These are phyloP conservation scores for Cercospora berteroae DNA, from an alignment of 2,329 filamentous ascomycete species.

Conservation along the genomic window DNA sequence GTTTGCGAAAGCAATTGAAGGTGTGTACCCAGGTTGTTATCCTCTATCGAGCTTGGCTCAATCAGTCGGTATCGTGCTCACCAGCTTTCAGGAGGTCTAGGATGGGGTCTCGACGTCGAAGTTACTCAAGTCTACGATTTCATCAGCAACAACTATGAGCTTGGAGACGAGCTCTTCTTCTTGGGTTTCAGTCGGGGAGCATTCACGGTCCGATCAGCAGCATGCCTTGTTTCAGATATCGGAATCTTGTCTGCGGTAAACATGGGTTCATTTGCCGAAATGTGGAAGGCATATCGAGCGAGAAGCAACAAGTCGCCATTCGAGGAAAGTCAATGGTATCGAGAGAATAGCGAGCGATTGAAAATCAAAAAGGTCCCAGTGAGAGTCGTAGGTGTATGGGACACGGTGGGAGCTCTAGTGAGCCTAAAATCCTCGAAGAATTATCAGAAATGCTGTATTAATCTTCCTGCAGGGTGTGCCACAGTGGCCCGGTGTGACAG, in stretches of 20 bases:
- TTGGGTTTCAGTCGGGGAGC: constrained; percentile 47
- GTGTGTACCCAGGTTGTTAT: no score
- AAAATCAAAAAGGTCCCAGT: constrained; percentile 28
- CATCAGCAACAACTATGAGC: constrained; percentile 50
- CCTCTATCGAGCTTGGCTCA: no score
- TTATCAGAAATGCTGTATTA: background rate
- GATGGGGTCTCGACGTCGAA: constrained; percentile 42
- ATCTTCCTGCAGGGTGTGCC: constrained; percentile 16
- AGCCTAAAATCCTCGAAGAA: background rate
- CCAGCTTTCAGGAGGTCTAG: constrained; percentile 7
- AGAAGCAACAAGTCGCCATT: constrained; percentile 3
- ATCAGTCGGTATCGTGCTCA: background rate
- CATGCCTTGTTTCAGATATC: constrained; percentile 16
- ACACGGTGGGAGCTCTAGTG: constrained; percentile 37
- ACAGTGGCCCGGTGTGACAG: constrained; percentile 31
- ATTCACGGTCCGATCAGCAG: constrained; percentile 30
- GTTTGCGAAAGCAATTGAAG: constrained; percentile 15
- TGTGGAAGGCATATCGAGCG: constrained; percentile 18
- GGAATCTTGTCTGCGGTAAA: constrained; percentile 18
- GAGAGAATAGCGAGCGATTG: constrained; percentile 3
- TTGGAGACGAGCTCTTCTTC: constrained; percentile 47
- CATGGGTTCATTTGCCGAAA: constrained; percentile 17
- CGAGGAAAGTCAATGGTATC: constrained; percentile 15
- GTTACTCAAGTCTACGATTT: constrained; percentile 49
- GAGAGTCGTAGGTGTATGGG: constrained; percentile 43